Base-by-base conservation (phyloP, 192 early-diverging fungal genomes). In the Rhizoclosmatium sp. region DNA sequence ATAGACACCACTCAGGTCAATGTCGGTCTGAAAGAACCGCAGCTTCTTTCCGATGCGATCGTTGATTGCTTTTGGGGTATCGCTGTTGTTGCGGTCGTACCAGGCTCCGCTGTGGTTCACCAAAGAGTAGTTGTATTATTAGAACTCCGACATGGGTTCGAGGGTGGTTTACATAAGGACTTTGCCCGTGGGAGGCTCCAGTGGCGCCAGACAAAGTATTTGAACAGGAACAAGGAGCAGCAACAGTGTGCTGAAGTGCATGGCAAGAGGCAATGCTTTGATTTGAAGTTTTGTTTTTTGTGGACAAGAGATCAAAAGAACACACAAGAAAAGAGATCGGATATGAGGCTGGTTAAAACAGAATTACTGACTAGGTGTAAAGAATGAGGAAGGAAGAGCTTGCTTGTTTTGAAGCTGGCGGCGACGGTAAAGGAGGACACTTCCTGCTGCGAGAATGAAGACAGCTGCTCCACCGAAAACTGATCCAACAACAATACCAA, bases 21-120 rank as follows among this genome's bases (percentile, higher is more conserved):
- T 65, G 60, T 80, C 79, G 5, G 69, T 74, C 65, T 80, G 79
- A 14, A 65, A 80, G 64, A 80, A 67, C 16, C 74, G 4, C 47
- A 80, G 56, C 47, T 80, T 80, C 62, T 68, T 23, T 12, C 77
- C 31, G 21, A 69, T 9, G 40, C 79, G 40, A 2, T 10, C 21
- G 39, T 80, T 65, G 59, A 66, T 51, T 46, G 72, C 61, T 14
- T n/a, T 12, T 10, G 69, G 69, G 4, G 69, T 71, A 47, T 71
- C 69, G 19, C 12, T n/a, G 51, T 71, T 71, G 69, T 71, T 71
- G 69, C 69, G 69, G 51, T 71, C 69, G 39, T 71, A 71, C 69
- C 69, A 71, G 19, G 69, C 69, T 39, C 69, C 69, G 21, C 69
- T 71, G 31, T 16, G 12, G 51, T 39, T 71, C 7, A 64, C 23